Percentiles rank a stretch among this genome's conserved stretches.
Evolutionary conservation across 805 yeast species (phyloP).

Genomic region (Pichia paraexigua): DNA sequence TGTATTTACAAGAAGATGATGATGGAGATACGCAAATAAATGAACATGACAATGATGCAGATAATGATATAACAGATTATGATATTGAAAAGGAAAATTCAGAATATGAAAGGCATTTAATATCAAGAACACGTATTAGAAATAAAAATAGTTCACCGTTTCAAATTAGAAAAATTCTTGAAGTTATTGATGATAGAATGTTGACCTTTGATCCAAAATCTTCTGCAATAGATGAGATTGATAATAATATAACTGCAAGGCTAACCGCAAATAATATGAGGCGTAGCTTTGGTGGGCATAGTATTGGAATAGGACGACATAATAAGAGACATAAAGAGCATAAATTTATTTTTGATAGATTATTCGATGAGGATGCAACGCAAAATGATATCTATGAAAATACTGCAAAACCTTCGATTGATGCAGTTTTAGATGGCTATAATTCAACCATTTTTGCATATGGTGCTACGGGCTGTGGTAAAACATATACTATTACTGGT

Average conservation of each 20-base stretch:
- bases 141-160: neutral
- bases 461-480: conserved; percentile 98
- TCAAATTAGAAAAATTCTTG: conserved; percentile 57
- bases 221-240: neutral
- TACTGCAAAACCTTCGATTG: conserved; percentile 68
- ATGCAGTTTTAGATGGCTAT: conserved; percentile 71
- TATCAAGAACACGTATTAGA: neutral
- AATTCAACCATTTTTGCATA: conserved; percentile 92
- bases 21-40: neutral
- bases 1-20: conserved; percentile 10
- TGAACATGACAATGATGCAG: neutral
- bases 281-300: neutral
- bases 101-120: neutral
- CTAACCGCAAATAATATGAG: neutral
- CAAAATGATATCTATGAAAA: conserved; percentile 61
- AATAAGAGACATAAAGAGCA: conserved; percentile 57
- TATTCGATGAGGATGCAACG: conserved; percentile 57
- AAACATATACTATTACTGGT: conserved; percentile 85
- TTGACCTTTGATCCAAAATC: conserved; percentile 67
- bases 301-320: conserved; percentile 14
- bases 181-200: conserved; percentile 81
- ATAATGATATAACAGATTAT: neutral
- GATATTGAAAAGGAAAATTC: neutral
- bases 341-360: conserved; percentile 70
- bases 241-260: neutral